phyloP scores from a whole-genome alignment of 768 basidiomycete genomes.

The Hirschioporus abietinus region DNA sequence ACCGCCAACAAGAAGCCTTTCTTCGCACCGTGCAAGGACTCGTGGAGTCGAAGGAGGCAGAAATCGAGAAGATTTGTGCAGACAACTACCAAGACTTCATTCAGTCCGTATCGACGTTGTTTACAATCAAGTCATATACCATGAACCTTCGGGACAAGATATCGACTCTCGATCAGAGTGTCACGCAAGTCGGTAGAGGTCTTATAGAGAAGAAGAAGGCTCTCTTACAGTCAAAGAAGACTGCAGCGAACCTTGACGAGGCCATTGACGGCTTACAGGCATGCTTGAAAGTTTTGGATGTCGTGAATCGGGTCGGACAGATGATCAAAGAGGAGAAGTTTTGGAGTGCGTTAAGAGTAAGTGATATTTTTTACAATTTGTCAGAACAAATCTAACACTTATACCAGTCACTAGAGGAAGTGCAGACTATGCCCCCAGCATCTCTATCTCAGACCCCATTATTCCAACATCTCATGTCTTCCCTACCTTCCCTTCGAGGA shows the following conservation, averaged over 20 bases:
- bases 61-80: slow-evolving; percentile 93
- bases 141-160: slow-evolving; percentile 91
- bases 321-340: slow-evolving; percentile 93
- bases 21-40: slow-evolving; percentile 81
- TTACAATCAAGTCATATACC: slow-evolving; percentile 94
- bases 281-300: slow-evolving; percentile 86
- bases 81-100: slow-evolving; percentile 99
- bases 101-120: slow-evolving; percentile 91
- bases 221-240: slow-evolving; percentile 85
- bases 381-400: slow-evolving; percentile 18
- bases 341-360: slow-evolving; percentile 92
- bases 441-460: slow-evolving; percentile 90
- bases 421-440: slow-evolving; percentile 83
- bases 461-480: slow-evolving; percentile 86
- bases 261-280: slow-evolving; percentile 94
- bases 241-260: slow-evolving; percentile 91
- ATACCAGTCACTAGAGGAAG: slow-evolving; percentile 86
- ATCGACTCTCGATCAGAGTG: slow-evolving; percentile 79
- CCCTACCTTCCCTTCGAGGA: slow-evolving; percentile 81
- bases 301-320: slow-evolving; percentile 85
- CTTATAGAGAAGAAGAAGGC: slow-evolving; percentile 93
- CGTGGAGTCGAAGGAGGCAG: slow-evolving; percentile 89
- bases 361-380: slow-evolving; percentile 30
- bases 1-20: slow-evolving; percentile 84
- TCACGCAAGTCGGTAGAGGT: slow-evolving; percentile 80